Evolutionary conservation across 1,284 basidiomycete species (phyloP).

Genomic region (Mycena citricolor): DNA sequence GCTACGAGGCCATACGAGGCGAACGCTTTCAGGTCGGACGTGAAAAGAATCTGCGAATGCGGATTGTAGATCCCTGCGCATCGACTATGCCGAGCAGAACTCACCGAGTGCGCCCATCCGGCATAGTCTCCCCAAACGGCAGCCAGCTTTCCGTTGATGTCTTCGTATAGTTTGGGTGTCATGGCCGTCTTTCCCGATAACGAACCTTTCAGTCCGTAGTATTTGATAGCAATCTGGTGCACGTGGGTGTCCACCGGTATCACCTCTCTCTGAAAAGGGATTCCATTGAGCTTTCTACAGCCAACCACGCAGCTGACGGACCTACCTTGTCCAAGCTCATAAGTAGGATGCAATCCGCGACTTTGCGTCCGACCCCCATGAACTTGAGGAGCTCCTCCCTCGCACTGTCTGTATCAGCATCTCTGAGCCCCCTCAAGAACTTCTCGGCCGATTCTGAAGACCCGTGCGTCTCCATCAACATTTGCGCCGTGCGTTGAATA

Average conservation of each 20-base stretch:
- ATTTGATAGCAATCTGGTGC: constrained; percentile 80
- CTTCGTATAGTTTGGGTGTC: constrained; percentile 78
- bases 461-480: constrained; percentile 65
- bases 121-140: constrained; percentile 81
- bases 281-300: constrained; percentile 10
- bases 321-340: constrained; percentile 93
- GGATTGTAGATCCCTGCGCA: background rate
- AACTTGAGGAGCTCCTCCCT: constrained; percentile 77
- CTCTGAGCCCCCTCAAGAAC: constrained; percentile 64
- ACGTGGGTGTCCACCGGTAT: constrained; percentile 95
- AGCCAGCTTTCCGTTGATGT: constrained; percentile 65
- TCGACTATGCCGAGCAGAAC: constrained; percentile 21
- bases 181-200: constrained; percentile 63
- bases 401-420: constrained; percentile 54
- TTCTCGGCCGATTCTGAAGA: constrained; percentile 41
- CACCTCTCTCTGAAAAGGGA: constrained; percentile 61
- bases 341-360: constrained; percentile 91
- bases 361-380: constrained; percentile 93
- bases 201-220: constrained; percentile 69
- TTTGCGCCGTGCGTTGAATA: constrained; percentile 80
- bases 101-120: constrained; percentile 90
- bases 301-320: constrained; percentile 3
- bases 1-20: constrained; percentile 38
- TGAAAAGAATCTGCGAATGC: constrained; percentile 55
- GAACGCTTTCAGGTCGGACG: constrained; percentile 54